Base-by-base conservation (phyloP, 2,329 filamentous ascomycete species). In the Claviceps sp. region DNA sequence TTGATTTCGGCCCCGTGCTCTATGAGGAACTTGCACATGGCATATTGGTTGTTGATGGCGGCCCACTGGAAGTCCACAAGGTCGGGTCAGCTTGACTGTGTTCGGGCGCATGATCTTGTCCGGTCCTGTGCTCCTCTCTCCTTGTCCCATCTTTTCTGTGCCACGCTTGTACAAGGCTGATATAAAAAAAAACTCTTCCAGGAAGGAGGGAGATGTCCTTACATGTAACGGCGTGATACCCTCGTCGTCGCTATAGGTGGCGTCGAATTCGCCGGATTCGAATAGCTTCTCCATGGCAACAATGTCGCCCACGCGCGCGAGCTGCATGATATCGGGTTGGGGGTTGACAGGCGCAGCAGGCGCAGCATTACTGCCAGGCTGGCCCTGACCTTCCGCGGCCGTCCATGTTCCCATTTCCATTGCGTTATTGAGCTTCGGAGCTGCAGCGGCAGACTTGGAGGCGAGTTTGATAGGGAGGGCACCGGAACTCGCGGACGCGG, bases 1-100 rank as follows among this genome's bases (percentile, higher is more conserved):
- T 98, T 97, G 62, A 97, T 85, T 64, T 95, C 86, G 63, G 90
- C 93, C 63, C 89, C 89, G 56, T 74, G 70, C 48, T 79, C 87
- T 65, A 98, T 79, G 45, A 98, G 82, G 69, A 94, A 96, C 68
- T 93, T 91, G 78, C 91, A 96, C 75, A 97, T 89, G 59, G 88
- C 87, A 72, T 91, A 94, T 67, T 96, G 93, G 65, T 97, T 97
- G 72, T 98, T 98, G 67, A 98, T 97, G 40, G 94, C 89, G 47
- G 93, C 93, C 93, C 93, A 98, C 89, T 98, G 50, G 59, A 8
- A 97, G 50, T 59, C 9, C 45, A 50, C 18, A 13, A 9, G 20
- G 20, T 34, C 9, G 11, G 24, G 48, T 50, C 40, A 50, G 48
- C 44, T 37, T 13, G 4, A n/a, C 11, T 14, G 34, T 34, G 13